Base-by-base conservation (phyloP, 1,284 basidiomycete genomes). In the Rhizoctonia solani region DNA sequence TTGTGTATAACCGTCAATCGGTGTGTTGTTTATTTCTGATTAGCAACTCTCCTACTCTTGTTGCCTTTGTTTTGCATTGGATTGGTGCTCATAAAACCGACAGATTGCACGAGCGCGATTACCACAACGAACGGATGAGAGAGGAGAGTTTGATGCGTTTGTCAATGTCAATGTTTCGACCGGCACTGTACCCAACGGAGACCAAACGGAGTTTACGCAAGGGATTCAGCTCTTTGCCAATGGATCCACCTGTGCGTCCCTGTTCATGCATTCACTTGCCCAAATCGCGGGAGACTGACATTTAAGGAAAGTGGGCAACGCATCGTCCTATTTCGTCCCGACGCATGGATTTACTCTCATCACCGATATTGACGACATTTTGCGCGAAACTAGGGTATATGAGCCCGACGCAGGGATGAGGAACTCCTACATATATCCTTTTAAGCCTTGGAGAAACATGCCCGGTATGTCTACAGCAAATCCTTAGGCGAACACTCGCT, bases 311-410 rank as follows among this genome's bases (percentile, higher is more conserved):
- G 71, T 55, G 29, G 71, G 71, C 25, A 72, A 72, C 46, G 65
- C 71, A 13, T 69, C 69, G 8, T 44, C 66, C n/a, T 72, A 69
- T 50, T 56, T 72, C 21, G 71, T 72, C 9, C 71, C 71, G 4
- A 58, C 54, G 16, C 37, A 68, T 46, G 71, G 71, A 14, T 47
- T 72, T 54, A 70, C 71, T 9, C 54, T 72, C 23, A 50, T 72
- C 19, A 42, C 67, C 1, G 71, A 72, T 34, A 68, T 72, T 19
- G 71, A 72, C 41, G 71, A 72, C 42, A 71, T 72, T 30, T 68
- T 72, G 5, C 68, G 71, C 3, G 68, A 67, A 2, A 72, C 71
- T 32, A 58, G 67, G 32, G 68, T 72, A 29, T 72, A 68, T 47
- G 29, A 61, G 11, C 69, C 71, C 16, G 55, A 70, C 29, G 44